Conservation (phyloP, 1,284 basidiomycete species). For the Stygiomarasmius scandens region DNA sequence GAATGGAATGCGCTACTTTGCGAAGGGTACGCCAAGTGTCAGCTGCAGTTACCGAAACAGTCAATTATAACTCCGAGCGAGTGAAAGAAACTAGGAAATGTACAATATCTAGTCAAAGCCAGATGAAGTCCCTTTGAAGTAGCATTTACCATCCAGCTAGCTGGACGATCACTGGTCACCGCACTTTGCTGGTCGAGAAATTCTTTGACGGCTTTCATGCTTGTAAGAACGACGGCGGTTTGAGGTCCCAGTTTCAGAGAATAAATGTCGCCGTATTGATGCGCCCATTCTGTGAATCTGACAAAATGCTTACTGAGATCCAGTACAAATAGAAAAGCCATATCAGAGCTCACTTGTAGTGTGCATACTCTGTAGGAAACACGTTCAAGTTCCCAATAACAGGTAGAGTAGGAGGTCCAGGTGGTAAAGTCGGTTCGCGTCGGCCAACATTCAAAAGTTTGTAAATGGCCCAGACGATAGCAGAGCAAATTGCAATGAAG, state of each 20-base stretch:
- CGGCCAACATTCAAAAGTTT: conserved; percentile 11
- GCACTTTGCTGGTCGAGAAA: conserved; percentile 29
- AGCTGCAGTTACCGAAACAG: conserved; percentile 18
- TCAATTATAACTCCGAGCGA: neutral
- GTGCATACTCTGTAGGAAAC: conserved; percentile 28
- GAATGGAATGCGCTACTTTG: conserved; percentile 27
- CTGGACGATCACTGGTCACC: conserved; percentile 27
- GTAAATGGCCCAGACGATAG: neutral
- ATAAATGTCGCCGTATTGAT: conserved; percentile 24
- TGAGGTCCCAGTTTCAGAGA: conserved; percentile 29
- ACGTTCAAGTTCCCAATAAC: conserved; percentile 33
- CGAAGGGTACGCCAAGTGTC: conserved; percentile 29
- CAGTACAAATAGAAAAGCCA: neutral
- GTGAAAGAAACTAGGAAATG: conserved; percentile 10
- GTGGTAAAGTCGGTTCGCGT: conserved; percentile 30
- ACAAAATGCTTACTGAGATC: neutral
- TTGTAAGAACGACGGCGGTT: conserved; percentile 30
- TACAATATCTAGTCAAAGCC: conserved; percentile 28
- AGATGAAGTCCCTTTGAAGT: conserved; percentile 26
- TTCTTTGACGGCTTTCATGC: conserved; percentile 28
- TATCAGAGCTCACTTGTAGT: conserved; percentile 13
- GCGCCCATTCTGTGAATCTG: conserved; percentile 19
- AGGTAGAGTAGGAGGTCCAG: conserved; percentile 35
- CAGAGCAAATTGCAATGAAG: neutral
- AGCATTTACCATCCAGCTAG: conserved; percentile 25